Evolutionary conservation across 1,284 basidiomycete genomes (phyloP), one percentile per base, ranked within the genome.

Genomic region (Boletus holoroseus): DNA sequence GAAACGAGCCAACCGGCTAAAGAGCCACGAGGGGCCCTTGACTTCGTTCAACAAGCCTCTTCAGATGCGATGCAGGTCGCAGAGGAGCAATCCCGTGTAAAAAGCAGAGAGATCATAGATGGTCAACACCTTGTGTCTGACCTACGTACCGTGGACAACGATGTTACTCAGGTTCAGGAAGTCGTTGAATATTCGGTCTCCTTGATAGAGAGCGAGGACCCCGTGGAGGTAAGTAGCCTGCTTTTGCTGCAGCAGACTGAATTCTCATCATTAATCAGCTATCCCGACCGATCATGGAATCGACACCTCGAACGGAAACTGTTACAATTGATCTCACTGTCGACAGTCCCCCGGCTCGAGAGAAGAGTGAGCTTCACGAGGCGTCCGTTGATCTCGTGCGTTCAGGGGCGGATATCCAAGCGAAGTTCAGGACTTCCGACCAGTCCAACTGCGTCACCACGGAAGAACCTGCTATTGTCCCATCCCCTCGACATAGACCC

Each of bases 311-410:
- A 39, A 51, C 35, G 15, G 34, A 56, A 39, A 38, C 24, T 12
- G 20, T 54, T 7, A 58, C 53, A 4, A 61, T 67, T 40, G 64
- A 71, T 57, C 65, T 71, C 35, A 70, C 65, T 27, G 40, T 51
- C 15, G 58, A 62, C n/a, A 40, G 46, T 3, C 45, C 58, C 37
- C 60, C 67, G 3, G 43, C 22, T 34, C 51, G 28, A 32, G 49
- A 39, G 40, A 47, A 47, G n/a, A 36, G 9, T 22, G 8, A 15
- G 18, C 8, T 13, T n/a, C 42, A 30, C 24, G 30, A 47, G 32
- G 9, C 30, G 5, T 32, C 39, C 13, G 15, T 27, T n/a, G 22
- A 32, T 24, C 15, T 16, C 35, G 7, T 35, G 20, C 9, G 13
- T 43, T 30, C 49, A 30, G 47, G 31, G 28, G n/a, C 30, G 12